Percentiles rank a stretch among this genome's conserved stretches.
Evolutionary conservation across 1,284 basidiomycete genomes (phyloP).

Genomic region (Meira miltonrushii): DNA sequence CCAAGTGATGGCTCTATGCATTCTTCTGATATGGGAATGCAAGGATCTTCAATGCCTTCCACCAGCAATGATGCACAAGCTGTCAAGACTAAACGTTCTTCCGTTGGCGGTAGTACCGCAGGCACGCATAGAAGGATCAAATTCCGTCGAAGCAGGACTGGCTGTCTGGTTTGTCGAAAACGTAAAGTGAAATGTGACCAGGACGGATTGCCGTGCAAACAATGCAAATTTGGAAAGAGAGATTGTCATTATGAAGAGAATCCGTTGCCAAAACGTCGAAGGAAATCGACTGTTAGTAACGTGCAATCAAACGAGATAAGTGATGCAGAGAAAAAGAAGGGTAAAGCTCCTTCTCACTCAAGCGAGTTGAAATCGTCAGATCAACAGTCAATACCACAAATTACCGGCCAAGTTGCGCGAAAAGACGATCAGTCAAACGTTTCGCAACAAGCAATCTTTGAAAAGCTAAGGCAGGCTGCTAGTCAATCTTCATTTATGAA

Average conservation of each 20-base stretch:
- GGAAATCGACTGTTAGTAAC: not conserved
- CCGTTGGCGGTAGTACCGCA: not conserved
- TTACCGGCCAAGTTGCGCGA: no score
- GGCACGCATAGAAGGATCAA: slow-evolving; percentile 36
- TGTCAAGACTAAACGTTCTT: not conserved
- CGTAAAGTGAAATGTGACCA: slow-evolving; percentile 46
- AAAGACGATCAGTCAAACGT: no score
- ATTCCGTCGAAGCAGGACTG: slow-evolving; percentile 42
- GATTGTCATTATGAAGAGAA: slow-evolving; percentile 44
- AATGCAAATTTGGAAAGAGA: slow-evolving; percentile 43
- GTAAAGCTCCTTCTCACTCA: no score
- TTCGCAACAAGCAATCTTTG: no score
- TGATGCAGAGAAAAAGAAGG: no score
- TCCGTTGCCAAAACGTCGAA: slow-evolving; percentile 22
- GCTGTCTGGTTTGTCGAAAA: slow-evolving; percentile 45
- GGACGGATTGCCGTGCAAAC: slow-evolving; percentile 45
- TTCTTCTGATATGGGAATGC: no score
- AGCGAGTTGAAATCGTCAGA: no score
- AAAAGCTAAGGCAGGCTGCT: no score
- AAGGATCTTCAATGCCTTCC: no score
- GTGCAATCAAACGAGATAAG: not conserved
- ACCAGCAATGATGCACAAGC: not conserved
- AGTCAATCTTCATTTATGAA: no score
- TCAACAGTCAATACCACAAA: no score
- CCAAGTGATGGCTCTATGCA: no score